Base-by-base conservation (phyloP, 2,329 filamentous ascomycete genomes). In the Teratosphaeria viscida region DNA sequence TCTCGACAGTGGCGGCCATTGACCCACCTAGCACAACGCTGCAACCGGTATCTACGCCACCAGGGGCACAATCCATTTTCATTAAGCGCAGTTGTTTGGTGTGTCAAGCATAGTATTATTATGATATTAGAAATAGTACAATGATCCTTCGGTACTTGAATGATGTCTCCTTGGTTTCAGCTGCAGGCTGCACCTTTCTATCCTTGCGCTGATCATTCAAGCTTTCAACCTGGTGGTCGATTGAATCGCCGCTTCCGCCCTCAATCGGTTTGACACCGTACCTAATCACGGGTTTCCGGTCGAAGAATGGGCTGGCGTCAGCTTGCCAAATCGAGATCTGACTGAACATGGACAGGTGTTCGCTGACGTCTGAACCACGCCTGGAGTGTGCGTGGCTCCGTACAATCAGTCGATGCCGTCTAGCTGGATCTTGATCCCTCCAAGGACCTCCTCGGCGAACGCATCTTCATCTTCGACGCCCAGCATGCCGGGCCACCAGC, bases 401-500 rank as follows among this genome's bases (percentile, higher is more conserved):
- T 10, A 39, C 37, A 10, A 49, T 54, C 26, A 54, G 7, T 37
- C 23, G 26, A 57, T 52, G 26, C 12, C 11, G 39, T 57, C 32
- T 27, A 57, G 26, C 43, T 57, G 23, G 7, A n/a, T 1, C 6
- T 16, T 59, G 23, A 65, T 16, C 54, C 60, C 60, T 23, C 62
- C 59, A 58, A 61, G 65, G 12, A 71, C 60, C 8, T 60, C 60
- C 14, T 62, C 56, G 27, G 67, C 64, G 43, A 71, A 72, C 0
- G 2, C 60, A 26, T 72, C 67, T 37, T 73, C 73, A 16, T 71
- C 66, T 5, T 67, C 56, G 1, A 78, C 57, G 5, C 70, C 76
- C 58, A 79, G 65, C 52, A 75, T 75, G 0, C 77, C 77, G 23
- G 62, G 61, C 62, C 76, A 74, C 78, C 78, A 80, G 6, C 72